A percentile compares a stretch with the other conserved stretches of the same genome.
Evolutionary conservation across 495 filamentous ascomycete genomes (phyloP).

Genomic region (Tuber umbilicatum): DNA sequence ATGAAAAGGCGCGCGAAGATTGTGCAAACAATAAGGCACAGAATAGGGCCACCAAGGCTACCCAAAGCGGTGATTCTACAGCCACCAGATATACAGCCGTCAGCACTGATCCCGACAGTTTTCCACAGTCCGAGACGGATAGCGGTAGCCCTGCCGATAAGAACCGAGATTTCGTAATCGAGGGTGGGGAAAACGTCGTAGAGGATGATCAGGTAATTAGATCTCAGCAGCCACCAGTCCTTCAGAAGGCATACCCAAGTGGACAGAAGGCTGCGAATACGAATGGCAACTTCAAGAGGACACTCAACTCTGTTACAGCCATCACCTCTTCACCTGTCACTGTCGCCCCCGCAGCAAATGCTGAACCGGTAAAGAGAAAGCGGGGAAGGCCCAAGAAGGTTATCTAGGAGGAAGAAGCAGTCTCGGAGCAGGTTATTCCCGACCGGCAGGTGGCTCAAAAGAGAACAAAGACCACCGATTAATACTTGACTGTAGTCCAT

Average conservation of each 20-base stretch:
- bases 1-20: constrained; percentile 54
- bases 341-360: constrained; percentile 13
- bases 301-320: constrained; percentile 10
- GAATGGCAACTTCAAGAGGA: constrained; percentile 43
- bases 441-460: too few relatives aligned
- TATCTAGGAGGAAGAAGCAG: too few relatives aligned
- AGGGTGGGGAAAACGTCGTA: constrained; percentile 43
- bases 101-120: constrained; percentile 50
- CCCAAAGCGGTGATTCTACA: constrained; percentile 22
- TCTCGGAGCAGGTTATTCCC: too few relatives aligned
- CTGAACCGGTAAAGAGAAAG: constrained; percentile 21
- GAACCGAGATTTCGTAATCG: constrained; percentile 7
- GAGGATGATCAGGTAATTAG: constrained; percentile 54
- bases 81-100: constrained; percentile 46
- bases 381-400: constrained; percentile 31
- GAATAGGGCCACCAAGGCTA: constrained; percentile 50
- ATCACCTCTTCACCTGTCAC: constrained; percentile 8
- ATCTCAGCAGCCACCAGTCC: constrained; percentile 54
- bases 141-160: too few relatives aligned
- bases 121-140: constrained; percentile 41
- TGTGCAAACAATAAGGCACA: constrained; percentile 59
- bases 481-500: too few relatives aligned
- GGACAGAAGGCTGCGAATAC: constrained; percentile 40
- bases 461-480: constrained; percentile 36
- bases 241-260: too few relatives aligned